Conservation (phyloP, 257 asterid species). For the Forsythia viridissima region DNA sequence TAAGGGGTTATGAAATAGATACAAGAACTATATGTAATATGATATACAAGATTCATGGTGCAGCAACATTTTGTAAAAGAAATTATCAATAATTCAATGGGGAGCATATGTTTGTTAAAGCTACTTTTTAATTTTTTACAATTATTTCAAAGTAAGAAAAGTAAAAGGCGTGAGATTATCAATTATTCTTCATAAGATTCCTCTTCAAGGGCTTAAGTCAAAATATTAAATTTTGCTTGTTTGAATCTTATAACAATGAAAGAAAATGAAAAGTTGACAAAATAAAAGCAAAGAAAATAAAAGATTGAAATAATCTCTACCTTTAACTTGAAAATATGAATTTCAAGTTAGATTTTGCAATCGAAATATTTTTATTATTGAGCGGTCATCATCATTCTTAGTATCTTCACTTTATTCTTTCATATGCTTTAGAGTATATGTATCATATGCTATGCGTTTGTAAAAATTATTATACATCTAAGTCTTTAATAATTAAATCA, state of each 20-base stretch:
- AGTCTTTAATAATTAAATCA: too few species aligned
- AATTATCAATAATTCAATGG: background rate
- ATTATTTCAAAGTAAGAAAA: slow-evolving; percentile 12
- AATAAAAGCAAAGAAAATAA: background rate
- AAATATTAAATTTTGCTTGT: background rate
- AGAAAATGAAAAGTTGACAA: background rate
- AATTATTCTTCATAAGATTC: slow-evolving; percentile 4
- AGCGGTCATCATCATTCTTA: background rate
- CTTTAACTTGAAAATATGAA: too few species aligned
- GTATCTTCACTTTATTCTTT: too few species aligned
- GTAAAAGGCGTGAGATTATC: slow-evolving; percentile 8
- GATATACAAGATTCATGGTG: background rate
- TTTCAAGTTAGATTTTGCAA: background rate
- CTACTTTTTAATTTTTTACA: slow-evolving; percentile 13
- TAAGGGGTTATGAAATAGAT: too few species aligned
- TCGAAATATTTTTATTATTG: too few species aligned
- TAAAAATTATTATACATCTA: too few species aligned
- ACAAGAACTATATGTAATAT: too few species aligned
- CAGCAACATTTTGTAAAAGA: background rate
- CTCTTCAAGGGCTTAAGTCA: background rate
- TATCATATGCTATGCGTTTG: background rate
- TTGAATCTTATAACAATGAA: too few species aligned
- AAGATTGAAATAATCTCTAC: background rate
- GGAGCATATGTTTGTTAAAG: slow-evolving; percentile 13
- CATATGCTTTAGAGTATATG: too few species aligned